These are phyloP conservation scores for Curvularia spicifera DNA, from an alignment of 2,329 filamentous ascomycete species.

Conservation along the genomic window DNA sequence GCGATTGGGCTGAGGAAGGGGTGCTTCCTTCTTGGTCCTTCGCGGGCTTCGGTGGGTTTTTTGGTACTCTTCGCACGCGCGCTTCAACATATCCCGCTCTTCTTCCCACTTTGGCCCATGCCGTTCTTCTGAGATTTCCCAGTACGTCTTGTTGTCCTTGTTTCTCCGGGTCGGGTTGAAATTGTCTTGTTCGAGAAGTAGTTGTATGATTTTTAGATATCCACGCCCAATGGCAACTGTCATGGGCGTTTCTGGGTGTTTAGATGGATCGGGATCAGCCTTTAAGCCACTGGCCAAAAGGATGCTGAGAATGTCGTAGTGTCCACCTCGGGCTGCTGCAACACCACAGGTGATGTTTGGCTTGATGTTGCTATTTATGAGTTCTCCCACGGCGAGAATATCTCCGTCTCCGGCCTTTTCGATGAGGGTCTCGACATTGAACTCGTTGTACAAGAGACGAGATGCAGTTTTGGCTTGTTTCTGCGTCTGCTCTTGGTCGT, in stretches of 20 bases:
- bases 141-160: slow-evolving; percentile 80
- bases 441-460: slow-evolving; percentile 58
- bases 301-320: slow-evolving; percentile 84
- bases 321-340: slow-evolving; percentile 88
- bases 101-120: slow-evolving; percentile 89
- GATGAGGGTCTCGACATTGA: slow-evolving; percentile 56
- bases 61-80: slow-evolving; percentile 68
- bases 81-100: slow-evolving; percentile 81
- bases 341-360: slow-evolving; percentile 86
- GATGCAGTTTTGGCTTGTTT: slow-evolving; percentile 48
- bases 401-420: slow-evolving; percentile 58
- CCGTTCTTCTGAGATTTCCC: slow-evolving; percentile 81
- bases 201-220: slow-evolving; percentile 81
- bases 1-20: slow-evolving; percentile 33
- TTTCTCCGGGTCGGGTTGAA: slow-evolving; percentile 82
- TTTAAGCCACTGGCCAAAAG: slow-evolving; percentile 57
- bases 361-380: slow-evolving; percentile 58
- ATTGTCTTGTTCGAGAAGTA: slow-evolving; percentile 75
- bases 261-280: slow-evolving; percentile 68
- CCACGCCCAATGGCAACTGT: slow-evolving; percentile 89
- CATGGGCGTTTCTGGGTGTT: slow-evolving; percentile 89
- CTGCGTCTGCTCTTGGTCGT: slow-evolving; percentile 44
- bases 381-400: slow-evolving; percentile 56
- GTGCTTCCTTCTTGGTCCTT: slow-evolving; percentile 44
- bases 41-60: slow-evolving; percentile 43